These are phyloP conservation scores for Candida gigantensis DNA, from an alignment of 1,139 yeast genomes.

Conservation along the genomic window DNA sequence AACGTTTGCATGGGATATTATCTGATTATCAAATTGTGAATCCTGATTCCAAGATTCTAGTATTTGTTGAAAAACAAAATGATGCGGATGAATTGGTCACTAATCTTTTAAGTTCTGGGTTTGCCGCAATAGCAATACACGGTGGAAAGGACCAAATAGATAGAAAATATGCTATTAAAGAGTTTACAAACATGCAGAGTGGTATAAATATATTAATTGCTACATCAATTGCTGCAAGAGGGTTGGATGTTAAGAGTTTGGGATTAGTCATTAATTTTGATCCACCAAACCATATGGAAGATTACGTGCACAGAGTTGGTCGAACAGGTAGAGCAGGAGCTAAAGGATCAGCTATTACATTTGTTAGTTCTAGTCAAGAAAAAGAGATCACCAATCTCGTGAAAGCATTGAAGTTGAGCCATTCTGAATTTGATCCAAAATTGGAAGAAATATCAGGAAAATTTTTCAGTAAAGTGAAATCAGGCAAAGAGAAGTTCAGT, in stretches of 20 bases:
- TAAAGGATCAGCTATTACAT: constrained; percentile 75
- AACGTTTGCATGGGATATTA: constrained; percentile 53
- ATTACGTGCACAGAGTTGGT: constrained; percentile 95
- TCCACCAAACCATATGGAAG: constrained; percentile 91
- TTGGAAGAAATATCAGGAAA: constrained; percentile 54
- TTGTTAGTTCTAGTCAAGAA: constrained; percentile 66
- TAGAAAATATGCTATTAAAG: constrained; percentile 72
- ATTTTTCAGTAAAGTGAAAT: constrained; percentile 63
- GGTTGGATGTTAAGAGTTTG: constrained; percentile 84
- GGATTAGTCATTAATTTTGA: constrained; percentile 83
- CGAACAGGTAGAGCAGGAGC: constrained; percentile 94
- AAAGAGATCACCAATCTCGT: constrained; percentile 71
- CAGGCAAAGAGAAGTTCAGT: constrained; percentile 66
- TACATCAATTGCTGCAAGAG: constrained; percentile 94
- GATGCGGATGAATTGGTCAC: constrained; percentile 72
- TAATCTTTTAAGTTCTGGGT: constrained; percentile 57
- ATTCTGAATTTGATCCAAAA: constrained; percentile 52
- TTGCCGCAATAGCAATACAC: constrained; percentile 70
- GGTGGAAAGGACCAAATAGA: constrained; percentile 93
- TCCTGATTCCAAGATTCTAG: constrained; percentile 52
- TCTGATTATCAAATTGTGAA: constrained; percentile 37
- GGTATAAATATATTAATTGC: constrained; percentile 70
- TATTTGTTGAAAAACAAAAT: constrained; percentile 87
- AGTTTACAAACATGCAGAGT: constrained; percentile 58
- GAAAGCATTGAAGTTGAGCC: constrained; percentile 62